Evolutionary conservation across 352 stramenopile genomes (phyloP), one percentile per base, ranked within the genome.

Genomic region (Blastocystis sp.): DNA sequence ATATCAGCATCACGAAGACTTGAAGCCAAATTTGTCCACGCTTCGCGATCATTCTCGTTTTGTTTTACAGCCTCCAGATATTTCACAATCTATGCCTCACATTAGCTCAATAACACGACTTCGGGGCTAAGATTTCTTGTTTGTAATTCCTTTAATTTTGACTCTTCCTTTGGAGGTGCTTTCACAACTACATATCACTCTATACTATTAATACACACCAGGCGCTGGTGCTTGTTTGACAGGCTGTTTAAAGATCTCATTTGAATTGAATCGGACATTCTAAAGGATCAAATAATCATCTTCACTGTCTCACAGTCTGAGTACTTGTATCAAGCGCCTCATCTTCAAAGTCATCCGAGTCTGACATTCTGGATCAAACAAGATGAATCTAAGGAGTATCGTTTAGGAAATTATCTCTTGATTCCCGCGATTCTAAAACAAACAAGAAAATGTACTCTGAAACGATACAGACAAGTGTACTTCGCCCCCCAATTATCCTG

Each of bases 401-500:
- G 59, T 33, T 0, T 27, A n/a, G 17, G 51, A 35, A 84, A 48
- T 37, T 35, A 24, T 33, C 7, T 17, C 9, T 19, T 5, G n/a
- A n/a, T n/a, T 42, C 11, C 27, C 51, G 30, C 22, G 37, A 56
- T 33, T 81, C 68, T 1, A 60, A 13, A 81, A 81, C 70, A 81
- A 81, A 81, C 70, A 81, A 17, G 19, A 35, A 15, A 84, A 44
- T 84, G 73, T 4, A 84, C 73, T 84, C 73, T 33, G 51, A 84
- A 84, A 44, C 73, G 73, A 84, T 84, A 84, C 24, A 84, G 33
- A 66, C 73, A 84, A 0, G 48, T 84, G 30, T 69, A 84, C 11
- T 33, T 22, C 6, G 73, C n/a, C 11, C 73, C 73, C 73, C 73
- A 84, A 37, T 84, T 84, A 0, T 66, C 48, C 27, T 69, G 30